Percentiles rank a stretch among this genome's conserved stretches.
Conservation (phyloP, 352 stramenopile species). For the Phytophthora tubulina region DNA sequence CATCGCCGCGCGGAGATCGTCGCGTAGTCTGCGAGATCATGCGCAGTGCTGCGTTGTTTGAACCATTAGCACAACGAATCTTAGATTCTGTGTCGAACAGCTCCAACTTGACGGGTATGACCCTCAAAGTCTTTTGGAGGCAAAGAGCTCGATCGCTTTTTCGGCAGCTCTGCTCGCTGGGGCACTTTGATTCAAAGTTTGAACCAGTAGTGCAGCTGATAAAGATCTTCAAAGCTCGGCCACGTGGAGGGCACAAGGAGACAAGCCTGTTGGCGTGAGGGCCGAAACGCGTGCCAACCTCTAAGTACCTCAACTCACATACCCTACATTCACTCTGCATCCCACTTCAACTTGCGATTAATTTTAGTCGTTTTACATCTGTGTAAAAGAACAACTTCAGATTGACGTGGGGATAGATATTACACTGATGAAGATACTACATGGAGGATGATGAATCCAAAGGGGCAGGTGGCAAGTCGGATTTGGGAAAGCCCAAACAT, state of each 20-base stretch:
- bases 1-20: not conserved
- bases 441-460: too few relatives aligned
- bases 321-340: not conserved
- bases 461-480: too few relatives aligned
- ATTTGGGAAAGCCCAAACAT: too few relatives aligned
- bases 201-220: not conserved
- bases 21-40: not conserved
- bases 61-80: not conserved
- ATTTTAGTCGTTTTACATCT: not conserved
- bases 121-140: too few relatives aligned
- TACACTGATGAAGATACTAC: too few relatives aligned
- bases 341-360: conserved; percentile 5
- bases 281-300: not conserved
- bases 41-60: too few relatives aligned
- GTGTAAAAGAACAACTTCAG: too few relatives aligned
- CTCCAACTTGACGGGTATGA: too few relatives aligned
- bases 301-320: not conserved
- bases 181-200: too few relatives aligned
- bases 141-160: too few relatives aligned
- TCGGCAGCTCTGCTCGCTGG: too few relatives aligned
- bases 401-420: too few relatives aligned
- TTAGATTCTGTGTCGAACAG: conserved; percentile 1
- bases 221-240: not conserved
- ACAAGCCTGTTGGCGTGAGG: not conserved
- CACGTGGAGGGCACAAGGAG: not conserved